Percentiles rank a stretch among this genome's conserved stretches.
These are phyloP conservation scores for Aspergillus ellipticus DNA, from an alignment of 495 filamentous ascomycete genomes.

Conservation along the genomic window DNA sequence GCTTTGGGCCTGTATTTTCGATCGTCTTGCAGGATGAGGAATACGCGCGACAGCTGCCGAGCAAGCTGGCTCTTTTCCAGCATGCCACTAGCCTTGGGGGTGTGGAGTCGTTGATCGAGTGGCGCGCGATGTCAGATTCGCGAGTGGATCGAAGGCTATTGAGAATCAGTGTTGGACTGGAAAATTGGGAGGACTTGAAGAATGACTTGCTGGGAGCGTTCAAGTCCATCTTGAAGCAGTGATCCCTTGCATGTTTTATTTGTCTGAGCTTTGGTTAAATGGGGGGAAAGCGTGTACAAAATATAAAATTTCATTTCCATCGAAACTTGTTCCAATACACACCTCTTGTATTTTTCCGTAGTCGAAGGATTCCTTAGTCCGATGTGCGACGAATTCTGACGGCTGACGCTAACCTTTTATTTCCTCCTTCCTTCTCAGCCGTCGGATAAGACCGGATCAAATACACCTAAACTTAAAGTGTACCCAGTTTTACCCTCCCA, in stretches of 20 bases:
- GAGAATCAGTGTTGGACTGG: constrained; percentile 74
- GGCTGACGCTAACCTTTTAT: no score
- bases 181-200: constrained; percentile 71
- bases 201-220: constrained; percentile 68
- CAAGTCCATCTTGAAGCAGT: neutral
- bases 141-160: constrained; percentile 62
- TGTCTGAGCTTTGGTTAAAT: neutral
- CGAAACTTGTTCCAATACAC: no score
- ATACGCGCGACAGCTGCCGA: constrained; percentile 63
- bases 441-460: no score
- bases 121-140: constrained; percentile 66
- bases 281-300: no score
- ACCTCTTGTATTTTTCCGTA: no score
- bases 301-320: no score
- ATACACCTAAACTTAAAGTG: no score
- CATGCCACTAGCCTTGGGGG: constrained; percentile 89
- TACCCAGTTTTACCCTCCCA: no score
- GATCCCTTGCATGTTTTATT: neutral
- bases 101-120: constrained; percentile 75
- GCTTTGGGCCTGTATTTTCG: constrained; percentile 77
- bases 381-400: no score
- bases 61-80: constrained; percentile 71
- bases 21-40: constrained; percentile 53
- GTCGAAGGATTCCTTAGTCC: no score
- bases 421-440: no score